Evolutionary conservation across 2,329 filamentous ascomycete genomes (phyloP).

Genomic region (Penicillium sp.): DNA sequence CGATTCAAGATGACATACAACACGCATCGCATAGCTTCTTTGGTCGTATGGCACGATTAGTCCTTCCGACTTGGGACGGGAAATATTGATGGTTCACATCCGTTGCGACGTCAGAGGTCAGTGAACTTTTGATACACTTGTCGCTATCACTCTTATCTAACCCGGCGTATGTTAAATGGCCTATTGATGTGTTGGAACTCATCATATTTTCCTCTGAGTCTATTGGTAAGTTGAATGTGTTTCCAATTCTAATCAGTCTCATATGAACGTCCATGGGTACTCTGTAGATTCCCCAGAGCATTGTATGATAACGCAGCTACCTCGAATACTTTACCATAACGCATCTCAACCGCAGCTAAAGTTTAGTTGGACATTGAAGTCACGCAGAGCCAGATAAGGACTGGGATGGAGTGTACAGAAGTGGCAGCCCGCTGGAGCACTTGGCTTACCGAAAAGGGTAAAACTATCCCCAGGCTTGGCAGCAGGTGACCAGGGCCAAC

Average conservation of each 20-base stretch:
- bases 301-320: not conserved
- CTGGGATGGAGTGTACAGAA: constrained; percentile 27
- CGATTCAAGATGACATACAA: constrained; percentile 2
- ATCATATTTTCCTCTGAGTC: too few species aligned
- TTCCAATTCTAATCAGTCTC: too few species aligned
- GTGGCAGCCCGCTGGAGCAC: constrained; percentile 14
- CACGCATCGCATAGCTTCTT: constrained; percentile 17
- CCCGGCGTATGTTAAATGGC: too few species aligned
- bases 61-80: constrained; percentile 30
- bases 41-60: constrained; percentile 15
- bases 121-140: not conserved
- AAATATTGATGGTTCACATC: constrained; percentile 11
- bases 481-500: not conserved
- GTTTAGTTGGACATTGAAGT: not conserved
- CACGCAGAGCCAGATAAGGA: constrained; percentile 8
- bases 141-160: not conserved
- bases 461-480: constrained; percentile 33
- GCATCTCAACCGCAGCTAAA: too few species aligned
- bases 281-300: too few species aligned
- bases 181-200: too few species aligned
- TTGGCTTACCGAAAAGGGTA: constrained; percentile 30
- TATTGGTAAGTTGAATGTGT: too few species aligned
- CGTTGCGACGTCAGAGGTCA: constrained; percentile 9
- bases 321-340: not conserved
- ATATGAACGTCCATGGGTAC: too few species aligned